Conservation (phyloP, 1,284 basidiomycete species). For the Fomitopsis palustris region DNA sequence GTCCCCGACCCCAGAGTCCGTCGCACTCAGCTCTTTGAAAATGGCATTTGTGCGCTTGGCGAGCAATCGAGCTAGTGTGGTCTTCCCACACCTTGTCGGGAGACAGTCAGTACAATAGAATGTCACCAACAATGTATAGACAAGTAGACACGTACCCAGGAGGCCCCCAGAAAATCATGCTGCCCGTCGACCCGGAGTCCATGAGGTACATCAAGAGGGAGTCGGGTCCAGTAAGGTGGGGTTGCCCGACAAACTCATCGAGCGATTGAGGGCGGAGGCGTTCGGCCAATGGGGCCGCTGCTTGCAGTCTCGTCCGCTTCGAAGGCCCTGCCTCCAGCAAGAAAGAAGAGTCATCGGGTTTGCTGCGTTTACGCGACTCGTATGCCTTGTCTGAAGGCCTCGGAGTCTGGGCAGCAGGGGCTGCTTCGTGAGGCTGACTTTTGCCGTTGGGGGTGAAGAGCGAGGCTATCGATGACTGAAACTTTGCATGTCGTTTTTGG, state of each 20-base stretch:
- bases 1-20: conserved; percentile 73
- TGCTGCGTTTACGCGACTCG: conserved; percentile 28
- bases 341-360: conserved; percentile 14
- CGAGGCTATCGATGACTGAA: conserved; percentile 25
- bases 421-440: neutral
- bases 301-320: conserved; percentile 31
- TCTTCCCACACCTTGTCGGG: conserved; percentile 63
- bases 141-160: conserved; percentile 48
- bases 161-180: conserved; percentile 73
- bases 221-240: conserved; percentile 51
- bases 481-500: conserved; percentile 6
- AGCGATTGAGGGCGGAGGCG: conserved; percentile 56
- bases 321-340: conserved; percentile 12
- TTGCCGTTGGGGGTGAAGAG: conserved; percentile 26
- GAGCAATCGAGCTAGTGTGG: conserved; percentile 73
- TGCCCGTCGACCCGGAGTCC: conserved; percentile 47
- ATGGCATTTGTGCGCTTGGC: conserved; percentile 57
- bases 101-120: neutral
- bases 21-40: conserved; percentile 78
- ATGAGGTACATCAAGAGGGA: conserved; percentile 52
- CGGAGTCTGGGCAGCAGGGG: conserved; percentile 4
- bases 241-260: conserved; percentile 69
- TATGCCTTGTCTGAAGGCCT: conserved; percentile 13
- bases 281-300: conserved; percentile 59
- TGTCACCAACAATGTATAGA: neutral